Base-by-base conservation (phyloP, 2,329 filamentous ascomycete genomes). In the Knufia fluminis region DNA sequence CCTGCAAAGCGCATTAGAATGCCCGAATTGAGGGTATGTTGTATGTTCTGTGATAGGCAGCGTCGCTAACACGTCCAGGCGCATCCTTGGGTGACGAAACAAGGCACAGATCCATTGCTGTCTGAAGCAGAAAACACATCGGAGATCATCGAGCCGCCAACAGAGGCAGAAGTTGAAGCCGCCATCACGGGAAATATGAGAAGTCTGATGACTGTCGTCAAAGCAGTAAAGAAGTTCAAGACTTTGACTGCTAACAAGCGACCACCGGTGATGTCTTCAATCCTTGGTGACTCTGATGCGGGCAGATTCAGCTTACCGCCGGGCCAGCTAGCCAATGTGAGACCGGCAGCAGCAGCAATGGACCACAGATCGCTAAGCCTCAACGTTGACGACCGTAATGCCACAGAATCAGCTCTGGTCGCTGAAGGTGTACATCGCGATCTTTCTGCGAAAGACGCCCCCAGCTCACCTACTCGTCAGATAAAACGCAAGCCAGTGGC, bases 121-220 rank as follows among this genome's bases (percentile, higher is more conserved):
- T 79, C 87, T 6, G 77, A 79, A 39, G 85, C 89, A 55, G 90
- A 96, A 62, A 98, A 98, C 59, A 94, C 86, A 38, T 79, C 83
- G 9, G 77, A 89, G 55, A 71, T 88, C 14, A 74, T 97, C 26
- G 86, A 89, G 53, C 79, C 82, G 3, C 91, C 91, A 1, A 97
- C 91, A 50, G 86, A 92, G 58, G 82, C 90, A 49, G 92, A 98
- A 68, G 79, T 96, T 62, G 88, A 88, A 60, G 81, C 85, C 55
- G 92, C 92, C 12, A 94, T 97, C 56, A 97, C 92, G 2, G 80
- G 79, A 20, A 94, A 89, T 61, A 89, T 97, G 77, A 83, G 83
- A 52, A 84, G 92, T 62, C 74, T 97, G 1, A 73, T 97, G 50
- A 86, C 82, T 46, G 86, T 97, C 83, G 85, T 97, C 74, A 92